Evolutionary conservation across 2,329 filamentous ascomycete genomes (phyloP), one percentile per base, ranked within the genome.

Genomic region (Acrocalymma vagum): DNA sequence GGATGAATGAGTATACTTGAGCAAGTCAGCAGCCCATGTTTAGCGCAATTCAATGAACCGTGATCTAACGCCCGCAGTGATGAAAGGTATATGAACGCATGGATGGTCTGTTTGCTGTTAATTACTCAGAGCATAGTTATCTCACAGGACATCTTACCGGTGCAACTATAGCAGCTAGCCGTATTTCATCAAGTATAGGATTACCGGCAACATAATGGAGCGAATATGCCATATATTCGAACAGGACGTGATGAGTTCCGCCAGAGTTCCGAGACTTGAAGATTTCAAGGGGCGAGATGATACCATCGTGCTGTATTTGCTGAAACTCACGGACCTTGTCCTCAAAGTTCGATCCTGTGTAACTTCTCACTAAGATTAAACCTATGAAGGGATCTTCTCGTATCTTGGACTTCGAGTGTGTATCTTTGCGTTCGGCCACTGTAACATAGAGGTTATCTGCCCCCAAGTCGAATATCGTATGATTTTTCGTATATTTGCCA

Each of bases 1-100:
- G 45, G 44, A 25, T 48, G 45, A 23, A 66, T 36, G 26, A 67
- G 50, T 27, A 68, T 55, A 45, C 55, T 61, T 18, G 48, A 56
- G 40, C 40, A 64, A 28, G 15, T 55, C 30, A 67, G 42, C 27
- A n/a, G n/a, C n/a, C n/a, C n/a, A n/a, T n/a, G n/a, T n/a, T n/a
- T n/a, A n/a, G n/a, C n/a, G n/a, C n/a, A n/a, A n/a, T n/a, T n/a
- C n/a, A n/a, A n/a, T n/a, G 44, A 58, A 40, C 48, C 21, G 45
- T 65, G 49, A 31, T 56, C 43, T 29, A 34, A 67, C 43, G 4
- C 28, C 16, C n/a, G 7, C 6, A 4, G n/a, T 30, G 13, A 15
- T 15, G n/a, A 18, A 18, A 15, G 28, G 13, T 15, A 15, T 15
- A 30, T 15, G 7, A 15, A 15, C 28, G 28, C 8, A 18, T 15